Evolutionary conservation across 2,329 filamentous ascomycete genomes (phyloP).

Genomic region (Xenosphaeropsis pyriputrescens): DNA sequence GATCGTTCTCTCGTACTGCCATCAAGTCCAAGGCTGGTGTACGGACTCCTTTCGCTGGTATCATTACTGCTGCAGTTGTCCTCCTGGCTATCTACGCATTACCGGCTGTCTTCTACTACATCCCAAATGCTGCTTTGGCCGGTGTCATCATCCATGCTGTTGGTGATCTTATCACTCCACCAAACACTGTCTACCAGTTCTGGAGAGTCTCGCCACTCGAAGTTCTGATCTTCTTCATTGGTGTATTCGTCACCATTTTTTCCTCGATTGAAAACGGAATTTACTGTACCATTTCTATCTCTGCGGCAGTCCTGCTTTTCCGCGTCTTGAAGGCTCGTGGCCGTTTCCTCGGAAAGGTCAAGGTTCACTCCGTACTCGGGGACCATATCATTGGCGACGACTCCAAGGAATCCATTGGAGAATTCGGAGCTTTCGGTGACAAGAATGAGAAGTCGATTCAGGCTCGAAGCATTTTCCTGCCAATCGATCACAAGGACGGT

Average conservation of each 20-base stretch:
- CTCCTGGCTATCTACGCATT: slow-evolving; percentile 82
- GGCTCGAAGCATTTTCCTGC: slow-evolving; percentile 70
- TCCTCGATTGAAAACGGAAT: slow-evolving; percentile 81
- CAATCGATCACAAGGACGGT: slow-evolving; percentile 75
- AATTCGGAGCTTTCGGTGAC: slow-evolving; percentile 5
- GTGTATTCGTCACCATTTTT: slow-evolving; percentile 84
- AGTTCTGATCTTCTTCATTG: slow-evolving; percentile 82
- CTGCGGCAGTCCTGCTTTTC: slow-evolving; percentile 66
- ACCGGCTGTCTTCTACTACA: slow-evolving; percentile 84
- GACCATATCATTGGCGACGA: slow-evolving; percentile 58
- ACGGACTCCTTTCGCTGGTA: slow-evolving; percentile 75
- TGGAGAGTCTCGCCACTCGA: slow-evolving; percentile 88
- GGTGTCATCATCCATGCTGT: slow-evolving; percentile 95
- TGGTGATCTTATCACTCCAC: slow-evolving; percentile 79
- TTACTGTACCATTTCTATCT: slow-evolving; percentile 70
- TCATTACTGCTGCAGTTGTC: slow-evolving; percentile 76
- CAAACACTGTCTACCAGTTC: slow-evolving; percentile 86
- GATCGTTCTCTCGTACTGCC: slow-evolving; percentile 89
- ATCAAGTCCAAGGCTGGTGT: slow-evolving; percentile 97
- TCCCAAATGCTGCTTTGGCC: slow-evolving; percentile 65
- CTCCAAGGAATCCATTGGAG: slow-evolving; percentile 21
- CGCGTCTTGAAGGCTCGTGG: slow-evolving; percentile 73
- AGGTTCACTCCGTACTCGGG: slow-evolving; percentile 70
- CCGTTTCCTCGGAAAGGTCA: slow-evolving; percentile 69
- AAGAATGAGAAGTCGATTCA: slow-evolving; percentile 19